phyloP scores from a whole-genome alignment of 805 yeast species.

The Starmerella gropengiesseri region DNA sequence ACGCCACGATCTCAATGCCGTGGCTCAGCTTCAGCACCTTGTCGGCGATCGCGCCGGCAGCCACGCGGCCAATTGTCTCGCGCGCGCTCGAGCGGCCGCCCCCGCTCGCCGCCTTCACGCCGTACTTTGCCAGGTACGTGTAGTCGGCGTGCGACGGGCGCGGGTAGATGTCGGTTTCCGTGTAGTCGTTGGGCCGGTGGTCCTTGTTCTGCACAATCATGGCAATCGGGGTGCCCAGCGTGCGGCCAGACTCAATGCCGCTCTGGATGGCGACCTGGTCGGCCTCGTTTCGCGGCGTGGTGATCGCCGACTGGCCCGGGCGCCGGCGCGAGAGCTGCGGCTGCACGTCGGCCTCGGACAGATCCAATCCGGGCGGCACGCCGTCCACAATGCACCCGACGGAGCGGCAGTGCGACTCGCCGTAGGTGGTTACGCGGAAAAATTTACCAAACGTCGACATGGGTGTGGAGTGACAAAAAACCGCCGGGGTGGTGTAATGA shows the following conservation, averaged over 20 bases:
- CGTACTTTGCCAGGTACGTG: conserved; percentile 84
- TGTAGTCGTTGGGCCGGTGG: conserved; percentile 92
- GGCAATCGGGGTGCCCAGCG: conserved; percentile 91
- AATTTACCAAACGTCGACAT: conserved; percentile 68
- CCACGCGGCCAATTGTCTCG: conserved; percentile 97
- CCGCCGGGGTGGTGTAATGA: not conserved
- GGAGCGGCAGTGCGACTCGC: conserved; percentile 94
- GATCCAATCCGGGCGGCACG: conserved; percentile 86
- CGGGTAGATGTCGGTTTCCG: conserved; percentile 90
- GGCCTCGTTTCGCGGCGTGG: conserved; percentile 93
- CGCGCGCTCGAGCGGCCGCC: conserved; percentile 97
- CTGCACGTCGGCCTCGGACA: conserved; percentile 80
- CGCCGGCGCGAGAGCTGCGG: conserved; percentile 94
- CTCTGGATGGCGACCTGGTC: conserved; percentile 87
- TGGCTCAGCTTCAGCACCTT: conserved; percentile 67
- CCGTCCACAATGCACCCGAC: conserved; percentile 99
- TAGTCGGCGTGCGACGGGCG: conserved; percentile 97
- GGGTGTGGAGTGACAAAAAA: not conserved
- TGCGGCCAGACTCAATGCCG: conserved; percentile 82
- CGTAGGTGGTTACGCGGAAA: conserved; percentile 81
- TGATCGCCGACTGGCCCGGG: conserved; percentile 87
- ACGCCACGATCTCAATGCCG: conserved; percentile 88
- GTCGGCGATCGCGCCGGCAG: conserved; percentile 98
- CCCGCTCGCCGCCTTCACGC: conserved; percentile 86
- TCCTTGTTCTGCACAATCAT: conserved; percentile 90